phyloP scores from a whole-genome alignment of 2,329 filamentous ascomycete species.

The Ascochyta viciae-villosae region DNA sequence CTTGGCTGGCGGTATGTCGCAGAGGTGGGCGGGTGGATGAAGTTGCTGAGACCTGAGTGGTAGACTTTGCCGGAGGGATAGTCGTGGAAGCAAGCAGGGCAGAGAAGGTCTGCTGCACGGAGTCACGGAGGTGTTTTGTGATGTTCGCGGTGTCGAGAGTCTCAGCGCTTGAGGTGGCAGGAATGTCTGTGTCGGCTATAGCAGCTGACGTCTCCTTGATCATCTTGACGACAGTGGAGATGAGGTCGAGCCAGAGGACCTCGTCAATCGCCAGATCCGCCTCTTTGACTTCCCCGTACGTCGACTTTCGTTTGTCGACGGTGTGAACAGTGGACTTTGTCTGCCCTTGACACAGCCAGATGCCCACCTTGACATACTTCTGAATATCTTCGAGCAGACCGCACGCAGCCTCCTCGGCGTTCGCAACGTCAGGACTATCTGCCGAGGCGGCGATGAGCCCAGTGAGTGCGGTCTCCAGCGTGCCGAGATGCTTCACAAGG shows the following conservation, averaged over 20 bases:
- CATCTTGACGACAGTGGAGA: constrained; percentile 66
- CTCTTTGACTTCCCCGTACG: constrained; percentile 57
- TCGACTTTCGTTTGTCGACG: constrained; percentile 46
- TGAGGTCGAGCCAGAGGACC: constrained; percentile 69
- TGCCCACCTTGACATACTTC: constrained; percentile 90
- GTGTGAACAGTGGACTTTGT: constrained; percentile 64
- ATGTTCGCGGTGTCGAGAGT: constrained; percentile 66
- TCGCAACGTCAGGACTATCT: constrained; percentile 63
- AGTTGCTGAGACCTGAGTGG: constrained; percentile 27
- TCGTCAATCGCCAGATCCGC: constrained; percentile 68
- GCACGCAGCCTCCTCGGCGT: constrained; percentile 70
- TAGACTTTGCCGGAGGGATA: constrained; percentile 29
- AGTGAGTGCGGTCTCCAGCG: constrained; percentile 78
- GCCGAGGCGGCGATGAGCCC: constrained; percentile 72
- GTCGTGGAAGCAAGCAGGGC: constrained; percentile 77
- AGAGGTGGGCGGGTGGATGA: constrained; percentile 29
- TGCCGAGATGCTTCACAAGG: constrained; percentile 79
- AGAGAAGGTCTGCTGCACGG: constrained; percentile 91
- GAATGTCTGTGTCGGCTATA: constrained; percentile 52
- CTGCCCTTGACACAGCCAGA: constrained; percentile 93
- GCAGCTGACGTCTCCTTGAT: constrained; percentile 56
- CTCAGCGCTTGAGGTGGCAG: constrained; percentile 32
- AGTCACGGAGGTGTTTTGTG: constrained; percentile 71
- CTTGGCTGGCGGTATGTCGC: constrained; percentile 29
- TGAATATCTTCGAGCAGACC: constrained; percentile 80